Percentiles rank a stretch among this genome's conserved stretches.
Evolutionary conservation across 2,329 filamentous ascomycete genomes (phyloP).

Genomic region (Ceratocystis variospora): DNA sequence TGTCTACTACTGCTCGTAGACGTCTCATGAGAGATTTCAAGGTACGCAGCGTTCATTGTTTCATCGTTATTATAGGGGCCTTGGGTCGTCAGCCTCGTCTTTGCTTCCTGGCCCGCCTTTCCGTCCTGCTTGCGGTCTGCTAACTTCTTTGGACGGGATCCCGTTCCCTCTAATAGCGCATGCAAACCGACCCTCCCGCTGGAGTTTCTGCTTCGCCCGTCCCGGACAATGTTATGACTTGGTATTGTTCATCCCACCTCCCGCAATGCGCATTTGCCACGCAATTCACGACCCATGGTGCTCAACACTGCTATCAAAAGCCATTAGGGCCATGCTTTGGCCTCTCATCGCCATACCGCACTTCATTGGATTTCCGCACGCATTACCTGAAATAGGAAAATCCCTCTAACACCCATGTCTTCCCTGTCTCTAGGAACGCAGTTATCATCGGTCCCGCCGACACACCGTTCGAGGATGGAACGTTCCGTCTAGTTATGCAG

Average conservation of each 20-base stretch:
- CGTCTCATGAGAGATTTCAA: conserved; percentile 99
- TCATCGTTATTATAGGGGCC: not conserved
- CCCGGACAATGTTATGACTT: conserved; percentile 94
- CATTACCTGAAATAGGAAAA: too few relatives aligned
- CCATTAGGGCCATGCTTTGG: not conserved
- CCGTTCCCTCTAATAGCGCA: conserved; percentile 48
- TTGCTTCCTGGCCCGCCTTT: not conserved
- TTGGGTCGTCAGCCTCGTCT: not conserved
- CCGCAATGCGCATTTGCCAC: not conserved
- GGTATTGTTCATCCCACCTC: conserved; percentile 39
- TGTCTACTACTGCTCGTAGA: conserved; percentile 87
- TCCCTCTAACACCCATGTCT: conserved; percentile 9
- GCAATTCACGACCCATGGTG: not conserved
- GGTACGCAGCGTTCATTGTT: conserved; percentile 39
- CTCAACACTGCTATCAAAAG: not conserved
- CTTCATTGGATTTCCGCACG: not conserved
- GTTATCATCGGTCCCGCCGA: conserved; percentile 96
- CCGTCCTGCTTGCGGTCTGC: not conserved
- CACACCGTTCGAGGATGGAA: conserved; percentile 96
- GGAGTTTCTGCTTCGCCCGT: conserved; percentile 94
- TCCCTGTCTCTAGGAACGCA: conserved; percentile 57
- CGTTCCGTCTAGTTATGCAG: conserved; percentile 94
- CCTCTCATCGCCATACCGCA: not conserved
- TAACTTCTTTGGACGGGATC: conserved; percentile 16
- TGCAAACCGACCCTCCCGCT: conserved; percentile 96